phyloP scores from a whole-genome alignment of 2,329 filamentous ascomycete species.

The Stachybotrys elegans region DNA sequence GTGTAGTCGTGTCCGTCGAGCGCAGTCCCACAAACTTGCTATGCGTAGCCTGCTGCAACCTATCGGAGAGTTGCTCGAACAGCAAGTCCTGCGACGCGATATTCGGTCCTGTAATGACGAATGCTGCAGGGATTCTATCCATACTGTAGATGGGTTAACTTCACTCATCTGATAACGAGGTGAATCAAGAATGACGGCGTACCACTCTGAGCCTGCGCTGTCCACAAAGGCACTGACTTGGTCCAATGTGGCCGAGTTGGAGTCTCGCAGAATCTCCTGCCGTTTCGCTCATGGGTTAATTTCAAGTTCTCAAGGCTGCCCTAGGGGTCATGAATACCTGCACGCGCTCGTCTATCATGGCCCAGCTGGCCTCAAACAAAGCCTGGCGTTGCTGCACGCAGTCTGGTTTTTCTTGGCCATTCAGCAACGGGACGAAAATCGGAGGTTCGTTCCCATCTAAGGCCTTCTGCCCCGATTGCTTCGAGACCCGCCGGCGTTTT shows the following conservation, averaged over 20 bases:
- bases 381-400: slow-evolving; percentile 49
- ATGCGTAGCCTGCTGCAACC: slow-evolving; percentile 38
- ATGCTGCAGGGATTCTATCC: slow-evolving; percentile 59
- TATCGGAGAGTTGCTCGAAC: slow-evolving; percentile 64
- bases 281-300: too few relatives aligned
- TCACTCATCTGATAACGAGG: too few relatives aligned
- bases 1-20: slow-evolving; percentile 65
- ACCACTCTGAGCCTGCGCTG: slow-evolving; percentile 28
- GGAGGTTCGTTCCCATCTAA: slow-evolving; percentile 13
- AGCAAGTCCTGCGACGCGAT: slow-evolving; percentile 70
- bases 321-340: slow-evolving; percentile 30
- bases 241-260: slow-evolving; percentile 56
- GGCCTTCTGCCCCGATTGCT: slow-evolving; percentile 22
- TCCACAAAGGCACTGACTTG: slow-evolving; percentile 54
- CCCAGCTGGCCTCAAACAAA: slow-evolving; percentile 61
- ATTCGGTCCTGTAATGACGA: slow-evolving; percentile 74
- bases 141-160: slow-evolving; percentile 20
- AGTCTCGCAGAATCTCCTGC: slow-evolving; percentile 52
- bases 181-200: slow-evolving; percentile 1
- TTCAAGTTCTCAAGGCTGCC: slow-evolving; percentile 1
- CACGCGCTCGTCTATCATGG: slow-evolving; percentile 56
- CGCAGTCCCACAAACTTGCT: slow-evolving; percentile 62
- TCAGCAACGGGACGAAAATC: slow-evolving; percentile 48
- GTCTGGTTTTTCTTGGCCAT: slow-evolving; percentile 45
- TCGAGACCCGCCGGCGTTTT: slow-evolving; percentile 53